Conservation (phyloP, 345 rosid genomes). For the Balakata baccata region DNA sequence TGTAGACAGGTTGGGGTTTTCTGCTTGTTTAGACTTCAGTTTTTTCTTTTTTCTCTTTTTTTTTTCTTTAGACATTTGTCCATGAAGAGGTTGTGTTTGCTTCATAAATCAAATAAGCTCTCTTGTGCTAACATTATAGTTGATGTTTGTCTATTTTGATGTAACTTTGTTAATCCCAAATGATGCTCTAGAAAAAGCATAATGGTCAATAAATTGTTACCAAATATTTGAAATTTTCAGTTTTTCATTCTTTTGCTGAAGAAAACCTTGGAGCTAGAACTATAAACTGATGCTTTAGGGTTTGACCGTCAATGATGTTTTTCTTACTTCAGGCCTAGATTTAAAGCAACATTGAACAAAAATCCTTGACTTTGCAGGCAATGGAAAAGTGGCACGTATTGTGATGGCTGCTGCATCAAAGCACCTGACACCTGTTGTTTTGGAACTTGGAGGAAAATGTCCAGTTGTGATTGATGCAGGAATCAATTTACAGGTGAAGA, state of each 20-base stretch:
- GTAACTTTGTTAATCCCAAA: neutral
- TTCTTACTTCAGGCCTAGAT: constrained; percentile 4
- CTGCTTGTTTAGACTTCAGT: neutral
- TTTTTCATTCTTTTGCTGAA: neutral
- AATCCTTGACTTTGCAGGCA: constrained; percentile 49
- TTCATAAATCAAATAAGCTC: neutral
- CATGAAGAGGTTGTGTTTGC: neutral
- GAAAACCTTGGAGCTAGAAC: constrained; percentile 6
- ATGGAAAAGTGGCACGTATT: constrained; percentile 65
- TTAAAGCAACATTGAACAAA: neutral
- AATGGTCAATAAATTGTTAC: neutral
- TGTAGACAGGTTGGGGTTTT: neutral
- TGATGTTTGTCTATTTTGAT: neutral
- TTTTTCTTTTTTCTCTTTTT: too few species aligned
- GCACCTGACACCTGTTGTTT: constrained; percentile 84
- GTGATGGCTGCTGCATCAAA: constrained; percentile 95
- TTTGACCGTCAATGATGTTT: constrained; percentile 4
- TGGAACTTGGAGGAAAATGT: constrained; percentile 96
- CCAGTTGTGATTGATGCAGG: constrained; percentile 80
- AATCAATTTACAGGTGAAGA: constrained; percentile 57
- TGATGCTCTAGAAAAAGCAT: neutral
- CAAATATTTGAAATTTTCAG: neutral
- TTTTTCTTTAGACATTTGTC: too few species aligned
- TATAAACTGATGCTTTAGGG: constrained; percentile 9
- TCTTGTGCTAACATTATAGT: too few species aligned